A percentile compares a stretch with the other conserved stretches of the same genome.
These are phyloP conservation scores for Pseudevernia furfuracea DNA, from an alignment of 495 filamentous ascomycete genomes.

Conservation along the genomic window DNA sequence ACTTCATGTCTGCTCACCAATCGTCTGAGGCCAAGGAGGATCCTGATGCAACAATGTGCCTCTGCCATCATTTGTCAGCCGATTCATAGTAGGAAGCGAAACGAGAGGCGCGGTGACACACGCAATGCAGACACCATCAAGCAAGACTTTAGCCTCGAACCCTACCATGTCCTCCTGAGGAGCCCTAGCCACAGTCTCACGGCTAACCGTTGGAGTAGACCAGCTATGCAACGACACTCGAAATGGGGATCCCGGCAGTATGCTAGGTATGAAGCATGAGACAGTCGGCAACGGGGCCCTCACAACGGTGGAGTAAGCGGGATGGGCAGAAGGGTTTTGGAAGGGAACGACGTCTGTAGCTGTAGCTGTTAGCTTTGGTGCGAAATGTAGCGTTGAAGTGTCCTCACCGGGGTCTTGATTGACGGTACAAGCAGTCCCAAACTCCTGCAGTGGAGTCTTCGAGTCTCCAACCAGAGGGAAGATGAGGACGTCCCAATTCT, in stretches of 20 bases:
- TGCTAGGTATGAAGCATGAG: slow-evolving; percentile 67
- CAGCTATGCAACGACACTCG: slow-evolving; percentile 77
- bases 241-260: slow-evolving; percentile 53
- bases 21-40: slow-evolving; percentile 55
- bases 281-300: slow-evolving; percentile 51
- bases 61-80: slow-evolving; percentile 31
- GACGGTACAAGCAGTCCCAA: slow-evolving; percentile 75
- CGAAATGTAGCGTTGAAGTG: neutral
- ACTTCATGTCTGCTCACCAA: slow-evolving; percentile 33
- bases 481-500: slow-evolving; percentile 79
- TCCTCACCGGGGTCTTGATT: slow-evolving; percentile 56
- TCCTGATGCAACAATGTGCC: slow-evolving; percentile 48
- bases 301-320: slow-evolving; percentile 27
- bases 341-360: slow-evolving; percentile 20
- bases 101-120: slow-evolving; percentile 34
- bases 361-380: slow-evolving; percentile 27
- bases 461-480: slow-evolving; percentile 50
- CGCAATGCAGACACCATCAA: slow-evolving; percentile 64
- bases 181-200: slow-evolving; percentile 52
- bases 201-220: slow-evolving; percentile 58
- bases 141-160: slow-evolving; percentile 60
- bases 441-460: slow-evolving; percentile 72
- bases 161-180: slow-evolving; percentile 53
- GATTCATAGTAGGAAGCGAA: neutral
- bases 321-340: slow-evolving; percentile 13